These are phyloP conservation scores for Chamaecyparis obtusa DNA, from an alignment of 75 land plant genomes.

Conservation along the genomic window DNA sequence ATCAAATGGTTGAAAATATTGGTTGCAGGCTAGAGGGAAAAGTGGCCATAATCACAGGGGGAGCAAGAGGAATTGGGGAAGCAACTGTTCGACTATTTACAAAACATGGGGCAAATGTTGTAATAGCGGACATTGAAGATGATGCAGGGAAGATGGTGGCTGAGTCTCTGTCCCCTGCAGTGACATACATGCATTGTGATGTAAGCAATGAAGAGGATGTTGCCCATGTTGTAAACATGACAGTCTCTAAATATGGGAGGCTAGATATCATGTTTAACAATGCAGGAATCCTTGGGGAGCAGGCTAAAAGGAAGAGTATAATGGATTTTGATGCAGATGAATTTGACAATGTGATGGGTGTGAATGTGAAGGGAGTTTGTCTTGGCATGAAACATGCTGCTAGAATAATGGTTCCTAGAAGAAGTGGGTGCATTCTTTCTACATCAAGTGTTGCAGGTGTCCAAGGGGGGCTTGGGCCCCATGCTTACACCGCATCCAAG, in stretches of 20 bases:
- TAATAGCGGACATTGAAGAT: constrained; percentile 70
- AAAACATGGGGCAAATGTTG: constrained; percentile 67
- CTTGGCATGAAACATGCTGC: constrained; percentile 90
- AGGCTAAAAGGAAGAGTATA: constrained; percentile 48
- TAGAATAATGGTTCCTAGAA: constrained; percentile 52
- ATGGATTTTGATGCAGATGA: constrained; percentile 48
- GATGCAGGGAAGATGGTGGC: constrained; percentile 35
- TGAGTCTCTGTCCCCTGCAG: constrained; percentile 19
- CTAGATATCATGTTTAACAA: constrained; percentile 75
- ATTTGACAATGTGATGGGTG: constrained; percentile 53
- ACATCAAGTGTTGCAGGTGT: constrained; percentile 63
- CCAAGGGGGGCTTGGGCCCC: constrained; percentile 51
- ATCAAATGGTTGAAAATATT: not conserved
- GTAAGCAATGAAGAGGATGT: constrained; percentile 61
- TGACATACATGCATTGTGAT: constrained; percentile 64
- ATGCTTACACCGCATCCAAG: constrained; percentile 66
- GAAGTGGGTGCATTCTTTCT: constrained; percentile 57
- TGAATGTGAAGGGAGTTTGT: constrained; percentile 66
- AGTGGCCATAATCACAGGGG: constrained; percentile 86
- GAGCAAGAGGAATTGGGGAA: constrained; percentile 81
- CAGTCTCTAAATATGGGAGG: constrained; percentile 41
- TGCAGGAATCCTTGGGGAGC: constrained; percentile 66
- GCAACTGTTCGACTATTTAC: constrained; percentile 66
- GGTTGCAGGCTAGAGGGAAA: constrained; percentile 49
- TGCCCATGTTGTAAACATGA: constrained; percentile 23